Base-by-base conservation (phyloP, 345 rosid genomes). In the Citrus sinensis region DNA sequence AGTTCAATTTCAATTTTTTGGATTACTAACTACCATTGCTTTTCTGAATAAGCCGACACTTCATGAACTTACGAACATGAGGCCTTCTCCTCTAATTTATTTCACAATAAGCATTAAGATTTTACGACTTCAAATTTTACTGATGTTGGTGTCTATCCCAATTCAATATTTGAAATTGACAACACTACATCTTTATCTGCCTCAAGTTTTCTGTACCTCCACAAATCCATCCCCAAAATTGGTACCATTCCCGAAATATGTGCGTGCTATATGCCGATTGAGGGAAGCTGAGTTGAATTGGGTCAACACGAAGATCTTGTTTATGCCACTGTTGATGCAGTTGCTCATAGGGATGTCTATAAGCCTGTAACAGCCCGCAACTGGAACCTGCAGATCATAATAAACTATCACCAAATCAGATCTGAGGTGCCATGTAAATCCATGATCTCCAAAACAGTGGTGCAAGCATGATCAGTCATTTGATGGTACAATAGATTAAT, bases 291-390 rank as follows among this genome's bases (percentile, higher is more conserved):
- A 95, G 76, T 95, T 93, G 89, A 92, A 95, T 82, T 95, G 99
- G 65, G 99, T 95, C 76, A 95, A 74, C 55, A 95, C 98, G 37
- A 92, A 95, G 9, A 95, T 92, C 90, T 95, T 95, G 94, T 93
- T 92, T 76, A 95, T 88, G 81, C 93, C 91, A 79, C 97, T 91
- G 89, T 95, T 95, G 84, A 95, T 88, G 87, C 97, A 91, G 82
- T 95, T 95, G 87, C 99, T 95, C 99, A 95, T 95, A 4, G 99
- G 99, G 55, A 95, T 89, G 75, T 95, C 99, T 58, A 95, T 95
- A 69, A 95, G 92, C 87, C 87, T 89, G 74, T 92, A 93, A 87
- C 99, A 95, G 75, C 99, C 99, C 68, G 97, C 99, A 34, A 95
- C 92, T 0, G 97, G 96, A 69, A 95, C 97, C 99, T 95, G 80